A percentile compares a stretch with the other conserved stretches of the same genome.
phyloP scores from a whole-genome alignment of 2,329 filamentous ascomycete genomes.

The Pestalotiopsis sp. region DNA sequence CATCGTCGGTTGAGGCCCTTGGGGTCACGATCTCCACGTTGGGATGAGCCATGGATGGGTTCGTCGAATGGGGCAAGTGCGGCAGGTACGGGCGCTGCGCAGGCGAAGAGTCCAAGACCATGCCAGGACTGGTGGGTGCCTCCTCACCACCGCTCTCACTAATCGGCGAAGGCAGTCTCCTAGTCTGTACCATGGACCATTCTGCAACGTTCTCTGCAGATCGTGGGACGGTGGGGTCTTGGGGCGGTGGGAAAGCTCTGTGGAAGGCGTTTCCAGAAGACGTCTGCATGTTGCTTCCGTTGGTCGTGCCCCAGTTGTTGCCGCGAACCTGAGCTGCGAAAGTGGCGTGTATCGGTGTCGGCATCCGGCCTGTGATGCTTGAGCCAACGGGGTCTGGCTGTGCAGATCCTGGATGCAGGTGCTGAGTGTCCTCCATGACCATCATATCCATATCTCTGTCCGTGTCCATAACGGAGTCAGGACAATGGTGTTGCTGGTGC shows the following conservation, averaged over 20 bases:
- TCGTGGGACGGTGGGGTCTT: slow-evolving; percentile 50
- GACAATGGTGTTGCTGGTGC: slow-evolving; percentile 26
- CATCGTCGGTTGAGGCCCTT: slow-evolving; percentile 25
- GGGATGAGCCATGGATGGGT: slow-evolving; percentile 38
- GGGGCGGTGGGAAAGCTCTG: slow-evolving; percentile 35
- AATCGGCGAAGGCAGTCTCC: slow-evolving; percentile 62
- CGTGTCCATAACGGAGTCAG: slow-evolving; percentile 30
- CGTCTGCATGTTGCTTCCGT: slow-evolving; percentile 26
- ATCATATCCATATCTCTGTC: slow-evolving; percentile 57
- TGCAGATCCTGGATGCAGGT: slow-evolving; percentile 31
- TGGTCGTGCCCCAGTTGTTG: slow-evolving; percentile 48
- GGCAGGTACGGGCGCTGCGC: slow-evolving; percentile 36
- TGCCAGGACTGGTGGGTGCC: slow-evolving; percentile 37
- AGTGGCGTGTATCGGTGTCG: slow-evolving; percentile 62
- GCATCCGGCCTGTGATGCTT: slow-evolving; percentile 51
- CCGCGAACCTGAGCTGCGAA: slow-evolving; percentile 60
- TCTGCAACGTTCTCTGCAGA: slow-evolving; percentile 47
- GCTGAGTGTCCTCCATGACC: slow-evolving; percentile 34
- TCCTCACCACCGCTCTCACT: slow-evolving; percentile 57
- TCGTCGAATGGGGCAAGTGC: slow-evolving; percentile 36
- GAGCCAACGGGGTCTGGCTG: slow-evolving; percentile 34
- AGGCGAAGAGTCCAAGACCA: slow-evolving; percentile 40
- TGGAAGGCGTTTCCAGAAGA: slow-evolving; percentile 19
- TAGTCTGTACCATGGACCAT: slow-evolving; percentile 57
- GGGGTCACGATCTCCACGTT: slow-evolving; percentile 36